Percentiles rank a stretch among this genome's conserved stretches.
phyloP scores from a whole-genome alignment of 176 grass and related monocot species.

The Luzula sylvatica region DNA sequence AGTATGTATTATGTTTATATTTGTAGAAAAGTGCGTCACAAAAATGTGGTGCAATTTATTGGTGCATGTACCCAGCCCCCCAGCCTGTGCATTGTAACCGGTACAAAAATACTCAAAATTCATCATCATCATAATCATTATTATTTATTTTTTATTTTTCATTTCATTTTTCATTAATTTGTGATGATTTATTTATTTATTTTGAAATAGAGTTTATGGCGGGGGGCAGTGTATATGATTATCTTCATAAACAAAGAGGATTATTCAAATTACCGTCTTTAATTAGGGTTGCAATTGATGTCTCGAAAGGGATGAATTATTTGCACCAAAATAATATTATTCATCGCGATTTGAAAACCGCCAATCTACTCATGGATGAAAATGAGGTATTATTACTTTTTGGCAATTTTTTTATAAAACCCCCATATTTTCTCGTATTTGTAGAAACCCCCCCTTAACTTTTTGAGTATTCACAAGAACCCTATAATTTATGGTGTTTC shows the following conservation, averaged over 20 bases:
- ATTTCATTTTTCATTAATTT: too few species aligned
- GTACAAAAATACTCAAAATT: constrained; percentile 20
- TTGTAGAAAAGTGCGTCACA: constrained; percentile 89
- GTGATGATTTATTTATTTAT: constrained; percentile 8
- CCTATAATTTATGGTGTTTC: too few species aligned
- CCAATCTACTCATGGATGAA: constrained; percentile 99
- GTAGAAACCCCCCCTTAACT: too few species aligned
- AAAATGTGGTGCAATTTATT: constrained; percentile 98
- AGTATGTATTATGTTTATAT: constrained; percentile 24
- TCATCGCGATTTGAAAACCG: constrained; percentile 94
- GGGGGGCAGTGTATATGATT: constrained; percentile 90
- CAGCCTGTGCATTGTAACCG: constrained; percentile 88
- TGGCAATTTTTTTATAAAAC: too few species aligned
- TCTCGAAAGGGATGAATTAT: constrained; percentile 99
- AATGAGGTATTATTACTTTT: constrained; percentile 69
- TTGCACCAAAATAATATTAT: constrained; percentile 99
- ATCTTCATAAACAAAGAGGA: constrained; percentile 92
- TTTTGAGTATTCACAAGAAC: too few species aligned
- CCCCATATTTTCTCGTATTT: too few species aligned
- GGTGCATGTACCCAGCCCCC: constrained; percentile 87
- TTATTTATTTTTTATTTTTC: too few species aligned
- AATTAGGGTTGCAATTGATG: constrained; percentile 85
- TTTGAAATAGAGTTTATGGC: constrained; percentile 72
- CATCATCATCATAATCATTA: too few species aligned
- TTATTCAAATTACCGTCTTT: constrained; percentile 79